Percentiles rank a stretch among this genome's conserved stretches.
These are phyloP conservation scores for Cryptosporidium canis DNA, from an alignment of 169 alveolate genomes.

Conservation along the genomic window DNA sequence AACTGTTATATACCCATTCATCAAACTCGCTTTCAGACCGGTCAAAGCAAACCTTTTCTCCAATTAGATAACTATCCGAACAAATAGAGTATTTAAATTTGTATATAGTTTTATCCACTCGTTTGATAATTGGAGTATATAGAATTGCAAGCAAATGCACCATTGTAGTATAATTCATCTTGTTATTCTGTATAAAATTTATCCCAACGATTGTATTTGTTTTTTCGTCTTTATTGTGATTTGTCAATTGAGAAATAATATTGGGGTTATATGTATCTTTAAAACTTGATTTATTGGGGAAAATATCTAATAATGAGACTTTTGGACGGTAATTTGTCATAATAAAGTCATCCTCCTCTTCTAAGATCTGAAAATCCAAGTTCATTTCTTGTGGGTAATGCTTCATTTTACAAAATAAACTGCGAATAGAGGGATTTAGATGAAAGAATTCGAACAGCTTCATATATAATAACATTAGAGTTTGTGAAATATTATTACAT, in stretches of 20 bases:
- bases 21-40: not conserved
- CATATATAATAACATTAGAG: slow-evolving; percentile 31
- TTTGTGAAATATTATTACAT: slow-evolving; percentile 26
- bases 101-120: slow-evolving; percentile 52
- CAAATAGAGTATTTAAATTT: slow-evolving; percentile 12
- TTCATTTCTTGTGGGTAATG: not conserved
- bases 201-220: not conserved
- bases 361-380: not conserved
- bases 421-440: slow-evolving; percentile 17
- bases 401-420: slow-evolving; percentile 27
- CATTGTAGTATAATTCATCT: slow-evolving; percentile 29
- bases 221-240: not conserved
- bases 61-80: not conserved
- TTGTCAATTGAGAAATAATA: not conserved
- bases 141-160: slow-evolving; percentile 17
- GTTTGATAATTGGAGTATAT: slow-evolving; percentile 52
- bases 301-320: slow-evolving; percentile 28
- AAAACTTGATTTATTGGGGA: not conserved
- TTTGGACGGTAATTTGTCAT: not conserved
- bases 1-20: not conserved
- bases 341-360: not conserved
- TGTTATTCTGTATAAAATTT: not conserved
- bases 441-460: slow-evolving; percentile 27
- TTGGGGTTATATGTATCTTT: not conserved
- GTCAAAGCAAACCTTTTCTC: not conserved